Percentiles rank a stretch among this genome's conserved stretches.
phyloP scores from a whole-genome alignment of 208 protist genomes.

The Trichomonas vaginalis region DNA sequence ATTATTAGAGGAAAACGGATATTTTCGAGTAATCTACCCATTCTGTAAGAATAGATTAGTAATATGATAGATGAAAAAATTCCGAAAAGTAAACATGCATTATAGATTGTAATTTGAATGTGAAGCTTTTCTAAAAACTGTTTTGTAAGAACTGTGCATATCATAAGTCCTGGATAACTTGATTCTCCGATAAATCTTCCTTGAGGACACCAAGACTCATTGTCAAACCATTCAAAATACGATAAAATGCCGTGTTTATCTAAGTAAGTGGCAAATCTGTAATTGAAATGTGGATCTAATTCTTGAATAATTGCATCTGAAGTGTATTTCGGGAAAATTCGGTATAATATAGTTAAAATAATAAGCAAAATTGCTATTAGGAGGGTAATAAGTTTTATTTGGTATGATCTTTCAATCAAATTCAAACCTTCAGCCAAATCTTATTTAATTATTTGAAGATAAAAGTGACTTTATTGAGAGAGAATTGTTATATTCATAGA shows the following conservation, averaged over 20 bases:
- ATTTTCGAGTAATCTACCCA: neutral
- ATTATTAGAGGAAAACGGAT: neutral
- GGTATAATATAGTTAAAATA: neutral
- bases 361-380: neutral
- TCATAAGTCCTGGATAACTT: constrained; percentile 86
- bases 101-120: constrained; percentile 65
- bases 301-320: neutral
- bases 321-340: neutral
- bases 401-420: too few species aligned
- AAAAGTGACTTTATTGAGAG: too few species aligned
- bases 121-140: constrained; percentile 55
- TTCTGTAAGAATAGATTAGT: neutral
- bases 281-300: neutral
- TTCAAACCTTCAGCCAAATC: too few species aligned
- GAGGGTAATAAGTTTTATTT: too few species aligned
- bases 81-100: constrained; percentile 68
- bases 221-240: constrained; percentile 96
- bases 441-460: too few species aligned
- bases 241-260: constrained; percentile 64
- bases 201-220: constrained; percentile 81
- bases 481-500: too few species aligned
- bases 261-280: neutral
- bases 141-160: constrained; percentile 68
- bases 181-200: constrained; percentile 85
- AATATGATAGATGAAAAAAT: neutral